Evolutionary conservation across 2,329 filamentous ascomycete species (phyloP), one percentile per base, ranked within the genome.

Genomic region (Ophiosphaerella herpotricha): DNA sequence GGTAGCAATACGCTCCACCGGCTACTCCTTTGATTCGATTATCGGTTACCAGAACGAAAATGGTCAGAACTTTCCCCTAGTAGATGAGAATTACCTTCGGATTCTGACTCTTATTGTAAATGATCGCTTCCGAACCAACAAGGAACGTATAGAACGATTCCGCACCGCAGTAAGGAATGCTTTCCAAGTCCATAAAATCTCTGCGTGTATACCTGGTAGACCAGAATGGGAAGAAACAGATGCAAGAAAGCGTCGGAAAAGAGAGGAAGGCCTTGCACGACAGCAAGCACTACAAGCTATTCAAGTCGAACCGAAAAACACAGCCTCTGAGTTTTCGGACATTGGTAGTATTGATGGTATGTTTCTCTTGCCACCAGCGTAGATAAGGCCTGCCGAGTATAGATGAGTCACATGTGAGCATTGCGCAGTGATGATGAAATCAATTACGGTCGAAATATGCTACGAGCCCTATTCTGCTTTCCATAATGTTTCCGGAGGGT

Each of bases 1-100:
- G 71, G 89, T 97, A 3, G 93, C 89, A 3, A 84, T 97, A 29
- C 85, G 93, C 14, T 92, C 90, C 5, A 89, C 90, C 72, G 92
- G 92, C 0, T 79, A 97, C 1, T 83, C 85, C 1, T 84, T 97
- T 54, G 90, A 96, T 74, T 90, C 89, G 1, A 80, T 97, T 23
- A 81, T 97, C 29, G 93, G 90, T 1, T 79, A 75, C 39, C 65
- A 75, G 45, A 61, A 72, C 40, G 50, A 67, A 3, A 44, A 60
- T 6, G 68, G 81, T 16, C 71, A 66, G 4, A 57, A 75, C 54
- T 77, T 81, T 32, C 54, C 67, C 12, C 64, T 77, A 18, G 89
- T 96, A 1, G 78, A 84, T 1, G 80, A 86, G 31, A 76, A 77
- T 7, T 91, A 94, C 64, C 79, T 97, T 5, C 75, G 75, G 36